A percentile compares a stretch with the other conserved stretches of the same genome.
Conservation (phyloP, 2,329 filamentous ascomycete genomes). For the Aspergillus amoenus region DNA sequence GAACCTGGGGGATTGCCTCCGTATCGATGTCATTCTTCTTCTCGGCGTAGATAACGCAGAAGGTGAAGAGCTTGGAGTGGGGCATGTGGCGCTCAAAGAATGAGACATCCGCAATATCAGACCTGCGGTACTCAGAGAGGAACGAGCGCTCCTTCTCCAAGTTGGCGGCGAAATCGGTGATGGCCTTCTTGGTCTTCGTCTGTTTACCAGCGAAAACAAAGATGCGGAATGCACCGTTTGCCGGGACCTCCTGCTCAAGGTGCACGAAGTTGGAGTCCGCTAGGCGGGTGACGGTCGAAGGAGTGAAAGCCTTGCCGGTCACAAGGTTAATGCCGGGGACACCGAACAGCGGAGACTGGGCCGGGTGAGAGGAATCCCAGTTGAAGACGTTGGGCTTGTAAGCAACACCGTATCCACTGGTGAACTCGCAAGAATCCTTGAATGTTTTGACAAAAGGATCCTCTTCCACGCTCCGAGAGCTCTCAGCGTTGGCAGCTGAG, state of each 20-base stretch:
- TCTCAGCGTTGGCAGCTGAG: conserved; percentile 54
- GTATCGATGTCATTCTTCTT: conserved; percentile 71
- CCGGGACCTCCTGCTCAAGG: conserved; percentile 82
- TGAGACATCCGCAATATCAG: conserved; percentile 62
- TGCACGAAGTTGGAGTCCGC: conserved; percentile 88
- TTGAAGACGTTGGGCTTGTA: conserved; percentile 82
- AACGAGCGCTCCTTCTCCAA: conserved; percentile 69
- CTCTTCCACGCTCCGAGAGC: conserved; percentile 30
- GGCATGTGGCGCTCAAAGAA: conserved; percentile 83
- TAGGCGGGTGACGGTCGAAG: conserved; percentile 79
- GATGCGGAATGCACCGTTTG: conserved; percentile 84
- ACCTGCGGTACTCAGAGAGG: conserved; percentile 63
- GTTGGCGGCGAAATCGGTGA: conserved; percentile 68
- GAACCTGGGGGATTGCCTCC: conserved; percentile 65
- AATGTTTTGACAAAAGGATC: conserved; percentile 87
- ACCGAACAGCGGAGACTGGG: conserved; percentile 68
- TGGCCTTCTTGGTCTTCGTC: conserved; percentile 58
- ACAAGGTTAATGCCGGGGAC: conserved; percentile 64
- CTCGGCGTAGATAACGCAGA: conserved; percentile 73
- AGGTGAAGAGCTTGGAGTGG: conserved; percentile 76
- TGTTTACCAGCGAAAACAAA: conserved; percentile 80
- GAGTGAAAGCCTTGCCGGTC: conserved; percentile 73
- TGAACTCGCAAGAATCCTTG: conserved; percentile 89
- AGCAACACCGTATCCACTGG: conserved; percentile 84
- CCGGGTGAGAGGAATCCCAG: conserved; percentile 73